Conservation (phyloP, 2,329 filamentous ascomycete genomes). For the Fusarium foetens region DNA sequence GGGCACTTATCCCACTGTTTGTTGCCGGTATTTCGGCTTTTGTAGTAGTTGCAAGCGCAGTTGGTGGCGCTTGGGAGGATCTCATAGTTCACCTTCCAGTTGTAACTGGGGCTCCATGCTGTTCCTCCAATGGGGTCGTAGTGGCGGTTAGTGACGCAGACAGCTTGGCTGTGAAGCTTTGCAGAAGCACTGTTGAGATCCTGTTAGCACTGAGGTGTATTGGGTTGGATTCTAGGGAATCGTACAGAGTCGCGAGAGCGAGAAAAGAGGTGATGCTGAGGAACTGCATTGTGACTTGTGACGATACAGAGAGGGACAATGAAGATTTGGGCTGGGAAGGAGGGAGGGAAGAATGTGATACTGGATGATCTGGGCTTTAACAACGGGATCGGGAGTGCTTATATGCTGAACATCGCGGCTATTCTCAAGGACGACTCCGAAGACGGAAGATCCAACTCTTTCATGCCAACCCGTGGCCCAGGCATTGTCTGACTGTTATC, state of each 20-base stretch:
- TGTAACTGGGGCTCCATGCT: slow-evolving; percentile 22
- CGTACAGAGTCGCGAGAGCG: background rate
- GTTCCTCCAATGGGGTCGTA: background rate
- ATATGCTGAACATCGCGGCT: background rate
- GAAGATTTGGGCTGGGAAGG: rapidly evolving
- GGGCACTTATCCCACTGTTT: slow-evolving; percentile 30
- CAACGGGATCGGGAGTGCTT: rapidly evolving
- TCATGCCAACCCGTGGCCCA: rapidly evolving
- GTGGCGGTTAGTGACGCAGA: slow-evolving; percentile 8
- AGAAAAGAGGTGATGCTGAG: background rate
- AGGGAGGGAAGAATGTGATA: rapidly evolving
- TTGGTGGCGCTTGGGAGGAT: slow-evolving; percentile 17
- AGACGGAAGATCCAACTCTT: too few relatives aligned
- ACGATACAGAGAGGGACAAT: too few relatives aligned
- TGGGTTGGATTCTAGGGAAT: too few relatives aligned
- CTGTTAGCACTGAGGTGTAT: background rate
- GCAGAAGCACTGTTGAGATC: background rate
- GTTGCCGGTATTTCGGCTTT: slow-evolving; percentile 15
- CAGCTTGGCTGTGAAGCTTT: slow-evolving; percentile 20
- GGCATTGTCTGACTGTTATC: background rate
- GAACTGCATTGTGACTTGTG: background rate
- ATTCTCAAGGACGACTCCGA: rapidly evolving
- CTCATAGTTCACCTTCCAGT: slow-evolving; percentile 21
- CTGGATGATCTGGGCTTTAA: rapidly evolving
- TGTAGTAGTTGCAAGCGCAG: slow-evolving; percentile 25